Evolutionary conservation across 352 stramenopile species (phyloP).

Genomic region (Thraustochytrium striatum): DNA sequence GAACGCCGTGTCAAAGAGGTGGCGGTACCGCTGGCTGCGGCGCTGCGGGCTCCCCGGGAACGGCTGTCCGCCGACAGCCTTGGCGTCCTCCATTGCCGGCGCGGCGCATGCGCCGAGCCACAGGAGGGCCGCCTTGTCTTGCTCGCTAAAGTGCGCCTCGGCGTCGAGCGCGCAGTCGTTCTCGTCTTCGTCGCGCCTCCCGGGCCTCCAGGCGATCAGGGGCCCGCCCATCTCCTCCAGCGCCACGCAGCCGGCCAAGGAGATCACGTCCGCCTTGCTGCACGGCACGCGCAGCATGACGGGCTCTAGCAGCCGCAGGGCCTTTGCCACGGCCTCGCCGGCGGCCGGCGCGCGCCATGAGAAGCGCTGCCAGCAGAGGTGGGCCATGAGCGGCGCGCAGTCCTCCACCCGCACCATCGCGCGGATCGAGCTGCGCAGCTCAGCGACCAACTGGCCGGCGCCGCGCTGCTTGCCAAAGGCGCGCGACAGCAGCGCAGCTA

Average conservation of each 20-base stretch:
- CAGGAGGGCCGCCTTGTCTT: constrained; percentile 28
- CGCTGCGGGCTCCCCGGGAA: too few species aligned
- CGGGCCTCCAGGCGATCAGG: constrained; percentile 2
- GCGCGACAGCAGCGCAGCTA: constrained; percentile 2
- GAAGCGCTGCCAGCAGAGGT: constrained; percentile 19
- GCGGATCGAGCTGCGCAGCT: constrained; percentile 24
- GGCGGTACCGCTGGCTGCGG: too few species aligned
- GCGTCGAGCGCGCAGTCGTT: background rate
- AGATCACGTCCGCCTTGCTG: constrained; percentile 3
- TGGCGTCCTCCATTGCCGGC: too few species aligned
- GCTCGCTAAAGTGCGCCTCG: constrained; percentile 5
- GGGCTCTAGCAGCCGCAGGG: constrained; percentile 14
- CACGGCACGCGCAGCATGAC: background rate
- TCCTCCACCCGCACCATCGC: constrained; percentile 26
- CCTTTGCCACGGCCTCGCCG: constrained; percentile 1
- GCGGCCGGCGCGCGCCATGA: constrained; percentile 3
- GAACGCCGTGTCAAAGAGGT: constrained; percentile 17
- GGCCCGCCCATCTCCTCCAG: constrained; percentile 28
- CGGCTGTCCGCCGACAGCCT: too few species aligned
- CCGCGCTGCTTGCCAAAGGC: background rate
- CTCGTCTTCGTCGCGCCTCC: background rate
- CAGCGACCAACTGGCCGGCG: background rate
- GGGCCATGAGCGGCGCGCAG: constrained; percentile 4
- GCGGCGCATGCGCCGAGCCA: background rate
- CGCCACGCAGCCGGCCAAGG: constrained; percentile 9